A percentile compares a stretch with the other conserved stretches of the same genome.
These are phyloP conservation scores for Arthrocladium fulminans DNA, from an alignment of 2,329 filamentous ascomycete genomes.

Conservation along the genomic window DNA sequence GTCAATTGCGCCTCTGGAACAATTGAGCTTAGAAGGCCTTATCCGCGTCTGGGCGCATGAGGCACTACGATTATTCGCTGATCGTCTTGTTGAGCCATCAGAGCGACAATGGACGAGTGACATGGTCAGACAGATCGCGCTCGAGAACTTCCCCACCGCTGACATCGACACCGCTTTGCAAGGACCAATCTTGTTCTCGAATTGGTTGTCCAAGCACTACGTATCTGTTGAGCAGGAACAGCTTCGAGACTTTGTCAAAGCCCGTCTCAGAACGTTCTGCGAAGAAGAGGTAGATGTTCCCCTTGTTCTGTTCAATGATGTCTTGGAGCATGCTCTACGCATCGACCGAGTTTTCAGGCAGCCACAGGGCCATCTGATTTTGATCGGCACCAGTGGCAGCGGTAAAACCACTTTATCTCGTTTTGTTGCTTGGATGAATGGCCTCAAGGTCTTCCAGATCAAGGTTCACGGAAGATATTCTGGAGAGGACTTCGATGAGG, in stretches of 20 bases:
- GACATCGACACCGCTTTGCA: constrained; percentile 81
- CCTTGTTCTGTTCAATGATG: constrained; percentile 97
- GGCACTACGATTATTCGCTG: constrained; percentile 89
- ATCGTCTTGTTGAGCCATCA: constrained; percentile 88
- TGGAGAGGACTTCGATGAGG: constrained; percentile 96
- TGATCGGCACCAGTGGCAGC: constrained; percentile 96
- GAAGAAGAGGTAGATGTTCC: constrained; percentile 99
- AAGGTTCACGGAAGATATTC: constrained; percentile 99
- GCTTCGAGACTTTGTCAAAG: constrained; percentile 93
- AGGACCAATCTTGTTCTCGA: constrained; percentile 93
- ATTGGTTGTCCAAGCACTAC: constrained; percentile 99
- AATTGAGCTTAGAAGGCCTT: constrained; percentile 76
- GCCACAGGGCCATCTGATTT: constrained; percentile 92
- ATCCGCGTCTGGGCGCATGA: constrained; percentile 98
- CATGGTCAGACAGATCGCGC: constrained; percentile 72
- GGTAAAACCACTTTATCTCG: constrained; percentile 97
- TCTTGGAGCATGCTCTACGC: constrained; percentile 91
- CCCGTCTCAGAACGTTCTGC: constrained; percentile 93
- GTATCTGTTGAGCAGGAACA: constrained; percentile 92
- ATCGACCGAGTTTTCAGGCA: constrained; percentile 99
- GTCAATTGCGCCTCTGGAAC: constrained; percentile 85
- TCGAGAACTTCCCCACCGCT: constrained; percentile 91
- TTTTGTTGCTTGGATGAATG: constrained; percentile 99
- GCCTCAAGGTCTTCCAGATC: constrained; percentile 97
- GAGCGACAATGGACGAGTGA: constrained; percentile 94